Percentiles rank a stretch among this genome's conserved stretches.
Evolutionary conservation across 2,329 filamentous ascomycete genomes (phyloP).

Genomic region (Monosporascus sp.): DNA sequence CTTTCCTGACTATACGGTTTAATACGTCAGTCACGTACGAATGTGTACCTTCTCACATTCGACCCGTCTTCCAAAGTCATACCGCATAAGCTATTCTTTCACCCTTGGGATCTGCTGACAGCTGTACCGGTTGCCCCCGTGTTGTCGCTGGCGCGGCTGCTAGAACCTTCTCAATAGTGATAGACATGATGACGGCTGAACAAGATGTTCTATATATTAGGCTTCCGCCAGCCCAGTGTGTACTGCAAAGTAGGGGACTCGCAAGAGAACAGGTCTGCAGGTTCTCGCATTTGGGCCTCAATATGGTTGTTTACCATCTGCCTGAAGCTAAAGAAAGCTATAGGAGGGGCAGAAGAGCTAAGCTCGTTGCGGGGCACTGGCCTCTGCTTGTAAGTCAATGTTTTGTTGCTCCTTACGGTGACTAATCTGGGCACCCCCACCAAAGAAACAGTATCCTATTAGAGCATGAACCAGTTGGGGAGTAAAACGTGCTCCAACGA

Average conservation of each 20-base stretch:
- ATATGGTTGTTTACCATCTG: background rate
- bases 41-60: background rate
- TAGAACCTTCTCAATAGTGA: constrained; percentile 65
- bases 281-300: background rate
- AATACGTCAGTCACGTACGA: constrained; percentile 8
- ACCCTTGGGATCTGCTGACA: constrained; percentile 83
- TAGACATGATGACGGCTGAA: constrained; percentile 36
- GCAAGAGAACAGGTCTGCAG: background rate
- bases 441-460: no score
- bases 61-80: constrained; percentile 30
- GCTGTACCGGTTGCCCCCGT: constrained; percentile 81
- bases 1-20: constrained; percentile 69
- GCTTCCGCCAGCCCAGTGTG: background rate
- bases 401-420: no score
- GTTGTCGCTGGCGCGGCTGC: constrained; percentile 80
- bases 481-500: no score
- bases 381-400: background rate
- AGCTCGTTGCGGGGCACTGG: background rate
- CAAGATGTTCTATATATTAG: no score
- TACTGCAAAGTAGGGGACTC: background rate
- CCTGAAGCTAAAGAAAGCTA: background rate
- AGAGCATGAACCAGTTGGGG: no score
- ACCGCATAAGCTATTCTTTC: constrained; percentile 91
- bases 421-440: no score
- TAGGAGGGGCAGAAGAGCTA: background rate